Base-by-base conservation (phyloP, 768 basidiomycete genomes). In the Gloeopeniophorella convolvens region DNA sequence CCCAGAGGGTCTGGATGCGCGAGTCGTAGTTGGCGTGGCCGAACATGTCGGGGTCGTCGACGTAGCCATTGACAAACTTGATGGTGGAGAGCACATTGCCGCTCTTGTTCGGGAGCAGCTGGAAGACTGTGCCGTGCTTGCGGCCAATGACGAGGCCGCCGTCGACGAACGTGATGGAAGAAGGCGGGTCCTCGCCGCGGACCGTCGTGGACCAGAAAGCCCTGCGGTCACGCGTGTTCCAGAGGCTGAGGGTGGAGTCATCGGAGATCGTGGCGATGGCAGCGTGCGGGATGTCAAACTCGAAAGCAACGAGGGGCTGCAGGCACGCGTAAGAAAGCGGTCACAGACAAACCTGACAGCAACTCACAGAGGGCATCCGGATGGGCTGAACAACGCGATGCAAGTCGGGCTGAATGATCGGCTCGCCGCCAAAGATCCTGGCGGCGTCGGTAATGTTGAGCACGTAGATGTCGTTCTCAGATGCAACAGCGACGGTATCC, bases 1-100 rank as follows among this genome's bases (percentile, higher is more conserved):
- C 75, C 89, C 89, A 92, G 26, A 92, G 71, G 0, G 87, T 90
- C 68, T 86, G 85, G 52, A 91, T 90, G 37, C 86, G 72, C 0
- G 85, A 75, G 68, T 92, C 89, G 62, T 92, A 92, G 60, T 79
- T 83, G 57, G 85, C 79, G 60, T 92, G 89, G 12, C 89, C 87
- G 63, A 89, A 92, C 86, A 92, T 91, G 8, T 89, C 87, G 13
- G 72, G 72, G 60, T 90, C 89, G 34, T 91, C 89, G 51, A 74
- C 76, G 44, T 56, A 64, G 18, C 79, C 80, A 55, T 82, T 85
- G 60, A 85, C 70, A 61, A 92, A 92, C 62, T 80, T 86, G 66
- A 89, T 72, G 5, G 84, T 89, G 12, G 89, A 87, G 26, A 89
- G 70, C 2, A 91, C 76, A 40, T 72, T 73, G 65, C 83, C 85